These are phyloP conservation scores for Pythium chondricola DNA, from an alignment of 352 stramenopile species.

Conservation along the genomic window DNA sequence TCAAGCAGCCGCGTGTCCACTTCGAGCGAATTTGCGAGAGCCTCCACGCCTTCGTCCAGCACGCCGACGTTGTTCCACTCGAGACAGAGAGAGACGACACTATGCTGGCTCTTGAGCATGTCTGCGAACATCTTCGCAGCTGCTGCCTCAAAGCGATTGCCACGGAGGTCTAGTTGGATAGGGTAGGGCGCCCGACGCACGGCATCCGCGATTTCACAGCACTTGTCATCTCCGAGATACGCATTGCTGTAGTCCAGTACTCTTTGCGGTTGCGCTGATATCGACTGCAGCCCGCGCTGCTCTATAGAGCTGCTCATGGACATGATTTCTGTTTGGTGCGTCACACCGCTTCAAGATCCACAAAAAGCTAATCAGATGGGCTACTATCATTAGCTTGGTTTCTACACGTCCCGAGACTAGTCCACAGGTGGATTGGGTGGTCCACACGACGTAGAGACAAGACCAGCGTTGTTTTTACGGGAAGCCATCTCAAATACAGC, in stretches of 20 bases:
- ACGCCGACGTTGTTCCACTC: slow-evolving; percentile 86
- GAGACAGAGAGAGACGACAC: slow-evolving; percentile 51
- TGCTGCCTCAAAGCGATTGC: slow-evolving; percentile 68
- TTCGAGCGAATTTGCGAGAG: slow-evolving; percentile 51
- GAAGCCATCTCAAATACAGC: too few species aligned
- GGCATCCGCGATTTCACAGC: slow-evolving; percentile 40
- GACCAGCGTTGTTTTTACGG: too few species aligned
- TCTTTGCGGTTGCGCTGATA: slow-evolving; percentile 1
- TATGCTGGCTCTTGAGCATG: slow-evolving; percentile 44
- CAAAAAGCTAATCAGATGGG: slow-evolving; percentile 6
- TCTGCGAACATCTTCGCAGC: slow-evolving; percentile 46
- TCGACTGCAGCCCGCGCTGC: slow-evolving; percentile 1
- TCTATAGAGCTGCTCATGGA: background rate
- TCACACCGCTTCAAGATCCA: too few species aligned
- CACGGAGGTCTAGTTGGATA: slow-evolving; percentile 53
- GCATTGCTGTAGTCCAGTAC: slow-evolving; percentile 71
- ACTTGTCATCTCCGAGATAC: slow-evolving; percentile 69
- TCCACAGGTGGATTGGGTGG: slow-evolving; percentile 18
- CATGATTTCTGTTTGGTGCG: too few species aligned
- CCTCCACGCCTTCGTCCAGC: slow-evolving; percentile 61
- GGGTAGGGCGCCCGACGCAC: slow-evolving; percentile 32
- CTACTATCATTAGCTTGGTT: too few species aligned
- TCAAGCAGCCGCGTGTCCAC: slow-evolving; percentile 53
- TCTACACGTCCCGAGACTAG: slow-evolving; percentile 69
- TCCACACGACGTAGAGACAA: background rate